A percentile compares a stretch with the other conserved stretches of the same genome.
phyloP scores from a whole-genome alignment of 2,329 filamentous ascomycete genomes.

The Microcyclosporella mali region DNA sequence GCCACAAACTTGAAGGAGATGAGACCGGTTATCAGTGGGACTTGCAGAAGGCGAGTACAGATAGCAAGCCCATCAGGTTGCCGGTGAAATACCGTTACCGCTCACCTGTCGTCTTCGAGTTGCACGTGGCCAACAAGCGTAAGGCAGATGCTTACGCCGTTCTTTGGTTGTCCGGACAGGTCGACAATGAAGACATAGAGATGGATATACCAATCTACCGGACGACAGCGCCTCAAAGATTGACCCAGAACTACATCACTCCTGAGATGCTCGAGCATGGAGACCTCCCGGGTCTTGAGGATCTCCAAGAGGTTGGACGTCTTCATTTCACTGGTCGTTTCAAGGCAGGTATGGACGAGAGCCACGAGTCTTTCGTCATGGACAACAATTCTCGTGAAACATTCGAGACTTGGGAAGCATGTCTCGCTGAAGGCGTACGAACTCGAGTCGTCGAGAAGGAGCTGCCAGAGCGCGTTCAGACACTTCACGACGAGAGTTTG shows the following conservation, averaged over 20 bases:
- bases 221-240: slow-evolving; percentile 65
- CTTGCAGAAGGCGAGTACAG: slow-evolving; percentile 32
- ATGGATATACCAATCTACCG: slow-evolving; percentile 90
- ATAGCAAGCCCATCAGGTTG: slow-evolving; percentile 56
- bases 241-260: slow-evolving; percentile 90
- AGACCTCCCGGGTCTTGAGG: slow-evolving; percentile 62
- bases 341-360: slow-evolving; percentile 82
- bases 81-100: slow-evolving; percentile 88
- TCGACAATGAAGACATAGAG: slow-evolving; percentile 69
- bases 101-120: slow-evolving; percentile 82
- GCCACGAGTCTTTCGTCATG: slow-evolving; percentile 74
- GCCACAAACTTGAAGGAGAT: slow-evolving; percentile 54
- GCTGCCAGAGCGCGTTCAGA: slow-evolving; percentile 64
- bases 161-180: slow-evolving; percentile 78
- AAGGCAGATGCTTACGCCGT: slow-evolving; percentile 68
- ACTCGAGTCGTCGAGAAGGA: slow-evolving; percentile 63
- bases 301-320: slow-evolving; percentile 73
- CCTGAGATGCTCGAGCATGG: slow-evolving; percentile 61
- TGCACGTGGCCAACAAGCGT: slow-evolving; percentile 64
- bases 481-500: slow-evolving; percentile 75
- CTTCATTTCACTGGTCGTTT: slow-evolving; percentile 75
- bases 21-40: slow-evolving; percentile 52
- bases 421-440: slow-evolving; percentile 79
- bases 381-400: slow-evolving; percentile 90
- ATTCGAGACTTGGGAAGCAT: slow-evolving; percentile 91